Evolutionary conservation across 2,329 filamentous ascomycete species (phyloP).

Genomic region (Torrubiella hemipterigena): DNA sequence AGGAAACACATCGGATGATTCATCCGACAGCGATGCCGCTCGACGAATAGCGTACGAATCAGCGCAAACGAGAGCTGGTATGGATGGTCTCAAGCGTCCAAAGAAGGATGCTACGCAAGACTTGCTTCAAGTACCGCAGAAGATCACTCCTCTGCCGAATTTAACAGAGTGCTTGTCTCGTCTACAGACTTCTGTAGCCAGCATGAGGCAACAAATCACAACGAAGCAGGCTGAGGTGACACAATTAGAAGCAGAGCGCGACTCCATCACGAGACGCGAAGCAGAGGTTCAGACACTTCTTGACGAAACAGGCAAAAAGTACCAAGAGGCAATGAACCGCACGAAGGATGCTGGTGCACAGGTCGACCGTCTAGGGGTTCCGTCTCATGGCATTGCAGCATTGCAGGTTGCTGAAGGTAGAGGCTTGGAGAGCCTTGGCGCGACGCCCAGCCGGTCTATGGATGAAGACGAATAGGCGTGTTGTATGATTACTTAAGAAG

Average conservation of each 20-base stretch:
- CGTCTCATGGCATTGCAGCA: too few relatives aligned
- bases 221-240: constrained; percentile 51
- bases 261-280: constrained; percentile 56
- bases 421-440: constrained; percentile 23
- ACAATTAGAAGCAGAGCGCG: constrained; percentile 55
- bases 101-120: constrained; percentile 21
- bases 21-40: constrained; percentile 58
- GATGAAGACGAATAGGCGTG: too few relatives aligned
- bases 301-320: constrained; percentile 64
- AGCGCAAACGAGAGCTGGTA: constrained; percentile 76
- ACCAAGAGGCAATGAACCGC: constrained; percentile 28
- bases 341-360: constrained; percentile 7
- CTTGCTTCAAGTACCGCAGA: constrained; percentile 50
- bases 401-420: constrained; percentile 17
- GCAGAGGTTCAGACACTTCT: constrained; percentile 69
- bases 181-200: constrained; percentile 47
- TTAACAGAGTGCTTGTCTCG: constrained; percentile 54
- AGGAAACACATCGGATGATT: constrained; percentile 47
- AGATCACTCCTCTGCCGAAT: constrained; percentile 66
- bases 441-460: constrained; percentile 11
- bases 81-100: constrained; percentile 54
- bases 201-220: constrained; percentile 51
- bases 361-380: too few relatives aligned
- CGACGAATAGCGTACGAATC: constrained; percentile 75
- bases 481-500: too few relatives aligned